Base-by-base conservation (phyloP, 139 green algal species). In the Chlorella vulgaris region DNA sequence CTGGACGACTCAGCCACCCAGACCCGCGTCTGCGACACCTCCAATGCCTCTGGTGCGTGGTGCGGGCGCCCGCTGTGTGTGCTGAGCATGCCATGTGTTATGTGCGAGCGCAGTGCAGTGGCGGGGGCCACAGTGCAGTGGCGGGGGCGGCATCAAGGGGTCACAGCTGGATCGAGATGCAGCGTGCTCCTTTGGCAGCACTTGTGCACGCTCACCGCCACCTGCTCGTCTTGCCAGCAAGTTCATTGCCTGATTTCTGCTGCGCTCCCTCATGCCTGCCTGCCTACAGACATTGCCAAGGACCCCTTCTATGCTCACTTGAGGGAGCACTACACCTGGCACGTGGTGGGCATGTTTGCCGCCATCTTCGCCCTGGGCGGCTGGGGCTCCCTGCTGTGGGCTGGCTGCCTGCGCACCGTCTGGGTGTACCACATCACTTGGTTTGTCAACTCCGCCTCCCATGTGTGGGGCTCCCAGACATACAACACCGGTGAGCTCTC, bases 341-440 rank as follows among this genome's bases (percentile, higher is more conserved):
- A 99, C 86, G 89, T 98, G 26, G 87, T 93, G 10, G 93, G 80
- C 19, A 90, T 92, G 87, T 92, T 97, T 51, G 90, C 74, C 10
- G 85, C 83, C 24, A 88, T 99, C 35, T 99, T 90, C 83, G 88
- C 89, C 0, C 68, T 98, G 19, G 96, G 96, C 50, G 96, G 96
- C 40, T 85, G 97, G 36, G 91, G 93, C 1, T 95, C 89, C 0
- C 55, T 99, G 33, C 89, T 99, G 7, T 99, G 97, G 97, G 97
- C 93, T 28, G 94, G 97, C 36, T 92, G 91, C 10, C 83, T 99
- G 76, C 91, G 97, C 22, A 87, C 92, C 35, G 85, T 91, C 28
- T 99, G 93, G 92, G 97, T 99, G 61, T 99, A 96, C 76, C 97
- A 99, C 91, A 96, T 99, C 88, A 99, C 97, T 35, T 99, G 97